These are phyloP conservation scores for Gracilaria domingensis DNA, from an alignment of 23 red algal genomes.

Conservation along the genomic window DNA sequence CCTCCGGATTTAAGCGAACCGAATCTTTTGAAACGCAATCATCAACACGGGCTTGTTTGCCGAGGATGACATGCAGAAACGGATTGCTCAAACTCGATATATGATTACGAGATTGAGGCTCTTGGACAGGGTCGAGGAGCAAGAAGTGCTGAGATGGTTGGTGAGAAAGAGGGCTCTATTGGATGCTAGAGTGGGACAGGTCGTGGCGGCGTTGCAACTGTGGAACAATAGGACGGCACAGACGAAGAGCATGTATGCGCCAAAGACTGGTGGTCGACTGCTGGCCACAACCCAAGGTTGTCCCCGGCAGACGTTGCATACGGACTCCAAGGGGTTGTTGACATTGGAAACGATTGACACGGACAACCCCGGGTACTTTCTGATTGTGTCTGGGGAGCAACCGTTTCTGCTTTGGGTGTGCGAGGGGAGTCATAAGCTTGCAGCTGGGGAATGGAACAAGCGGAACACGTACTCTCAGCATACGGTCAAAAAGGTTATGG, in stretches of 20 bases:
- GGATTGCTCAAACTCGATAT: background rate
- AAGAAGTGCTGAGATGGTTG: background rate
- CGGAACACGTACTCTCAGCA: background rate
- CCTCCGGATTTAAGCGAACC: conserved; percentile 10
- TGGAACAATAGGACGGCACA: conserved; percentile 2
- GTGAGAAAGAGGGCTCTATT: conserved; percentile 46
- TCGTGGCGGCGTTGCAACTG: conserved; percentile 21
- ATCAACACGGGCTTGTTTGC: conserved; percentile 6
- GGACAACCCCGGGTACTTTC: conserved; percentile 8
- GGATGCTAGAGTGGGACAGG: conserved; percentile 17
- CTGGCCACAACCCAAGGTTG: background rate
- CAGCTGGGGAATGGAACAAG: background rate
- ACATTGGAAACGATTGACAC: background rate
- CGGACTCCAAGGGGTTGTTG: conserved; percentile 10
- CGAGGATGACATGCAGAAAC: conserved; percentile 20
- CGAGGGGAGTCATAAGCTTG: conserved; percentile 11
- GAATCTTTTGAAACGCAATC: conserved; percentile 10
- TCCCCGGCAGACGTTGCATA: background rate
- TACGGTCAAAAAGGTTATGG: conserved; percentile 16
- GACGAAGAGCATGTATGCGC: conserved; percentile 17
- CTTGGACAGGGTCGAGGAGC: conserved; percentile 17
- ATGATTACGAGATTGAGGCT: conserved; percentile 22
- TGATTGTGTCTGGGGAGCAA: conserved; percentile 11
- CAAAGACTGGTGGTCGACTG: conserved; percentile 21
- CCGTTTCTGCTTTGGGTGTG: background rate